Conservation (phyloP, 352 stramenopile genomes). For the Globisporangium splendens region DNA sequence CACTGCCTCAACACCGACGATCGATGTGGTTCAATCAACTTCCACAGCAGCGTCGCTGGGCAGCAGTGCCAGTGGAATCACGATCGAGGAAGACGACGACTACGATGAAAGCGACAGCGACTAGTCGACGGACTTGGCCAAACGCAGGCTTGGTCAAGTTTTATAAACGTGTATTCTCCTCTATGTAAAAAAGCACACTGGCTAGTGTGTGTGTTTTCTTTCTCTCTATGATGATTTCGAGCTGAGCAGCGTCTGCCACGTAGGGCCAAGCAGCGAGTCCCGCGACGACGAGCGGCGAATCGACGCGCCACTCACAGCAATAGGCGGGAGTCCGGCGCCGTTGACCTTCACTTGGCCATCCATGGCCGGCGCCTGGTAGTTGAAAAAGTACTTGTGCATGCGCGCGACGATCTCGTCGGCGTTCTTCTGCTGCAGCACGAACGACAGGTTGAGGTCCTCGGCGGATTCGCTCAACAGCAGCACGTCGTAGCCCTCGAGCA, state of each 20-base stretch:
- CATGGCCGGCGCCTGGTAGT: slow-evolving; percentile 7
- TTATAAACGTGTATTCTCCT: no score
- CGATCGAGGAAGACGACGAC: slow-evolving; percentile 65
- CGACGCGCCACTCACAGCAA: slow-evolving; percentile 9
- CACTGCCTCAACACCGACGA: not conserved
- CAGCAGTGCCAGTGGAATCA: not conserved
- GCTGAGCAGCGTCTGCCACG: slow-evolving; percentile 60
- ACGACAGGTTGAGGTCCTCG: slow-evolving; percentile 89
- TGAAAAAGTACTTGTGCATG: slow-evolving; percentile 83
- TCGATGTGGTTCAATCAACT: no score
- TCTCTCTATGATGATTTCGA: slow-evolving; percentile 24
- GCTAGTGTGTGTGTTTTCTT: not conserved
- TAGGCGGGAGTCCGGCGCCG: no score
- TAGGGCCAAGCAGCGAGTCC: slow-evolving; percentile 63
- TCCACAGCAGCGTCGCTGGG: not conserved
- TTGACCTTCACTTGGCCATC: slow-evolving; percentile 4
- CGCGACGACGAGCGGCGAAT: slow-evolving; percentile 69
- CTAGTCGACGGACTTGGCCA: slow-evolving; percentile 18
- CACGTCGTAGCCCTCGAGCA: slow-evolving; percentile 82
- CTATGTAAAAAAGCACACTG: no score
- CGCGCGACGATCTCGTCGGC: slow-evolving; percentile 74
- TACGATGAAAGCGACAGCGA: slow-evolving; percentile 80
- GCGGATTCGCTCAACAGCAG: slow-evolving; percentile 83
- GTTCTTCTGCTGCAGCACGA: slow-evolving; percentile 79
- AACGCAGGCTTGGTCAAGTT: not conserved